Evolutionary conservation across 164 flowering plant genomes (phyloP), one percentile per base, ranked within the genome.

Genomic region (Vitis rupestris): DNA sequence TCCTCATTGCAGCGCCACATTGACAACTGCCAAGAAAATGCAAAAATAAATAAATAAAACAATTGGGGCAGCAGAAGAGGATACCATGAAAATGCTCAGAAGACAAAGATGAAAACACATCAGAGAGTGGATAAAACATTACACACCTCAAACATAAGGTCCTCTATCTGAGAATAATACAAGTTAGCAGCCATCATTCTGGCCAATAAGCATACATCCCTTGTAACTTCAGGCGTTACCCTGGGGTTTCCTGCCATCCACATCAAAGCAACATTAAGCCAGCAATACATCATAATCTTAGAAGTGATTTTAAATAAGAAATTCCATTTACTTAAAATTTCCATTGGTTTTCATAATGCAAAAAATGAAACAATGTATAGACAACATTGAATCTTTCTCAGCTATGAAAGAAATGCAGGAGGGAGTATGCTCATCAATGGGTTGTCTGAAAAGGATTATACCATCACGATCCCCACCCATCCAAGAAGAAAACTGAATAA

Each of bases 401-500:
- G 10, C 15, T 44, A 47, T 62, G 27, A 44, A 48, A 10, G 17
- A 44, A 62, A 47, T 62, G 50, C 19, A 12, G 51, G 4, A 44
- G 27, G 10, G 15, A n/a, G n/a, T 13, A 53, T 10, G 56, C 56
- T 53, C 56, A 44, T 37, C 14, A 62, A 62, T n/a, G 11, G 17
- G 53, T 56, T 7, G 4, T 31, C 6, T 2, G 54, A 5, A 51
- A 47, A 16, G 23, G 51, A 29, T 60, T 56, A 23, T 66, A 80
- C 99, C 99, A 82, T 96, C 99, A 63, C 99, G 97, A 72, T 93
- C 99, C 56, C 98, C 98, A 61, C 99, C 98, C 99, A 96, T 93
- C 98, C 99, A 96, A 61, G 98, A 80, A 70, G 82, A 80, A 65
- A 80, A 74, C 12, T 80, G 82, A 61, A 76, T 80, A 44, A 80